Percentiles rank a stretch among this genome's conserved stretches.
These are phyloP conservation scores for Monosporozyma unispora DNA, from an alignment of 805 yeast species.

Conservation along the genomic window DNA sequence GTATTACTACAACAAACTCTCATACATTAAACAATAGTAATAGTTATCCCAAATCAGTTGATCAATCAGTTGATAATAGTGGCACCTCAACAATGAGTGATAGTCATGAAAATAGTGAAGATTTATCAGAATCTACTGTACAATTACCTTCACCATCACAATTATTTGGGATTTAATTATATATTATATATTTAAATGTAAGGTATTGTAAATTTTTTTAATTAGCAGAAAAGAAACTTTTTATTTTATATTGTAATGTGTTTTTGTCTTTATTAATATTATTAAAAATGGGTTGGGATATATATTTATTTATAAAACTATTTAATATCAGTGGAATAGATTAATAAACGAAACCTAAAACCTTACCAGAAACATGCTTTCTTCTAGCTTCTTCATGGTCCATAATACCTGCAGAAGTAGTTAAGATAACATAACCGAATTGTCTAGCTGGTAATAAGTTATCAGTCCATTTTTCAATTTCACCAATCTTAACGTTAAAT, in stretches of 20 bases:
- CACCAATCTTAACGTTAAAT: conserved; percentile 90
- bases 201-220: not conserved
- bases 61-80: not conserved
- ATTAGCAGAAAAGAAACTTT: not conserved
- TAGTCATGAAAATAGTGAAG: conserved; percentile 1
- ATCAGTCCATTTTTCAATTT: conserved; percentile 96
- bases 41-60: not conserved
- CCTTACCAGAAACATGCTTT: conserved; percentile 98
- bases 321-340: not conserved
- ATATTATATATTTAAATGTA: not conserved
- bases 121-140: conserved; percentile 3
- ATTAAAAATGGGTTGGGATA: not conserved
- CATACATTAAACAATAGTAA: not conserved
- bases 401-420: conserved; percentile 99
- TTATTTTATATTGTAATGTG: not conserved
- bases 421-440: conserved; percentile 93
- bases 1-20: not conserved
- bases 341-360: conserved; percentile 94
- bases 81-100: not conserved
- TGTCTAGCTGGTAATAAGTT: conserved; percentile 98
- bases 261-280: not conserved
- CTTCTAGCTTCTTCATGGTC: conserved; percentile 99
- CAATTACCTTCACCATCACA: conserved; percentile 16
- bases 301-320: not conserved
- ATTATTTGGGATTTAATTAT: conserved; percentile 9